Conservation (phyloP, 805 yeast genomes). For the Candida maesae region DNA sequence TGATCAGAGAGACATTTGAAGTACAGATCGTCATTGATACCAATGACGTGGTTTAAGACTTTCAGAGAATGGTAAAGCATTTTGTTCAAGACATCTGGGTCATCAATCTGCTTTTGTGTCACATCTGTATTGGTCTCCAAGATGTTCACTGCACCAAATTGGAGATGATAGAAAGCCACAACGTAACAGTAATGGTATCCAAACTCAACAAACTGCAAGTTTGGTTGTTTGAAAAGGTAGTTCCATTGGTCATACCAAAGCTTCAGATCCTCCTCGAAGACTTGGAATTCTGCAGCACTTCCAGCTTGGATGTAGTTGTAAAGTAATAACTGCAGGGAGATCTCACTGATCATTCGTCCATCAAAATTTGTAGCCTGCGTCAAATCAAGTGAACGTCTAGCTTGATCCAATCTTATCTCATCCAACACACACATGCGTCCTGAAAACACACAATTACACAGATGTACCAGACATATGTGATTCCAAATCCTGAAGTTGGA, state of each 20-base stretch:
- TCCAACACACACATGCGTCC: constrained; percentile 66
- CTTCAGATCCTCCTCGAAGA: constrained; percentile 45
- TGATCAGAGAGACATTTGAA: constrained; percentile 73
- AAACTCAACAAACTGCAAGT: constrained; percentile 69
- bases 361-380: constrained; percentile 71
- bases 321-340: constrained; percentile 53
- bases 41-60: constrained; percentile 26
- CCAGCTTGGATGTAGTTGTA: constrained; percentile 53
- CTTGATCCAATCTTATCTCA: constrained; percentile 52
- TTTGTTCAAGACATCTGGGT: constrained; percentile 22
- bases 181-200: constrained; percentile 61
- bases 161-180: constrained; percentile 43
- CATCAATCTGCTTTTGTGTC: constrained; percentile 15
- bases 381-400: constrained; percentile 53
- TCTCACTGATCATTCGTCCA: constrained; percentile 78
- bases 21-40: constrained; percentile 39
- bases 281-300: constrained; percentile 25
- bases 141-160: constrained; percentile 17
- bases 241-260: constrained; percentile 70
- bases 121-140: constrained; percentile 15
- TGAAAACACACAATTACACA: constrained; percentile 59
- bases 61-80: constrained; percentile 25
- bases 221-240: constrained; percentile 63
- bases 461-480: constrained; percentile 63
- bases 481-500: constrained; percentile 67